Base-by-base conservation (phyloP, 805 yeast species). In the Myxozyma udenii region DNA sequence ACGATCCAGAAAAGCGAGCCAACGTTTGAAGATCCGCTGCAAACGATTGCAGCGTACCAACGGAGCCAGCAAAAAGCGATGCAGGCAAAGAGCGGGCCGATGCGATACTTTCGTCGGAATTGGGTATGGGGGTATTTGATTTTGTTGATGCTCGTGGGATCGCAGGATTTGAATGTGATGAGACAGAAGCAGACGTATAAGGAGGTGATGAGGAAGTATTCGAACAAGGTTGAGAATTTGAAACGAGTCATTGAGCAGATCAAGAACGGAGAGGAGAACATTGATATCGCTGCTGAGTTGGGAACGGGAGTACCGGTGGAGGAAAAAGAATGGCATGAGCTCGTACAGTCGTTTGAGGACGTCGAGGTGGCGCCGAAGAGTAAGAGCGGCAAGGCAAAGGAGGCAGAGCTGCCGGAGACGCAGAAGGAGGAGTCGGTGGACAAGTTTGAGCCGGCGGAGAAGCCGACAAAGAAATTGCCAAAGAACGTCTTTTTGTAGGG, bases 121-220 rank as follows among this genome's bases (percentile, higher is more conserved):
- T 54, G 55, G 48, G 41, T 46, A 12, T 54, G 58, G 58, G n/a
- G 41, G 19, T 54, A 44, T 39, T 30, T 54, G 11, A 22, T 51
- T 21, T 45, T 54, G 3, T 48, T 54, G n/a, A 52, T 44, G n/a
- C 44, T 51, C 22, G 42, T 49, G n/a, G 58, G 58, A 14, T 54
- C 58, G 21, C 41, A 45, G 22, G 50, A 54, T 39, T 50, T 54
- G 24, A 54, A 54, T 41, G 46, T 54, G 25, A 51, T 54, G 56
- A 48, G 56, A 3, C 52, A 50, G 24, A 50, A 49, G 19, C 50
- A 54, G 41, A 32, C 23, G 14, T 44, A 51, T 25, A 23, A 42
- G 23, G 55, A 46, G 21, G 30, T 46, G 30, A 22, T 50, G 22
- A 51, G 58, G 14, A 9, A 26, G 38, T 41, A 36, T 21, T 32